Conservation (phyloP, 169 alveolate species). For the Plasmodium billcollinsi region DNA sequence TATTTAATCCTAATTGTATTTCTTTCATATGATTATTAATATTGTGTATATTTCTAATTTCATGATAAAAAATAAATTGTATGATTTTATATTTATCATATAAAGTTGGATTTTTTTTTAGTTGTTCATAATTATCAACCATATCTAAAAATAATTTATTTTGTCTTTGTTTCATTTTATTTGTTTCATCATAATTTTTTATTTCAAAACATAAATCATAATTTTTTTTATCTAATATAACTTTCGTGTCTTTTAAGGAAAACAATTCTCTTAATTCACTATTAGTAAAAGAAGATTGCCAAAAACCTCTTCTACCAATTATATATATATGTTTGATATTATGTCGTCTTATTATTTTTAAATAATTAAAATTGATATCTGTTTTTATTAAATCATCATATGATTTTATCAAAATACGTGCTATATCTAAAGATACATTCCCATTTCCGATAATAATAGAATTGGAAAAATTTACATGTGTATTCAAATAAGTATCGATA, state of each 20-base stretch:
- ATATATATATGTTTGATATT: conserved; percentile 52
- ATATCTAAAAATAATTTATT: conserved; percentile 47
- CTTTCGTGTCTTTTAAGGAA: conserved; percentile 27
- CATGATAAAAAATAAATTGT: conserved; percentile 51
- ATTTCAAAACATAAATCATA: conserved; percentile 39
- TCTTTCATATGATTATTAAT: conserved; percentile 33
- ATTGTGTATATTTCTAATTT: conserved; percentile 22
- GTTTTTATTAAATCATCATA: conserved; percentile 43
- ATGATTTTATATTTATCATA: conserved; percentile 52
- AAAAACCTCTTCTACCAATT: conserved; percentile 54
- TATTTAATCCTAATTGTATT: conserved; percentile 41
- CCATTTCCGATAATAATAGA: conserved; percentile 90
- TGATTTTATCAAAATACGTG: conserved; percentile 81
- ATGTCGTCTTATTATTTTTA: conserved; percentile 21
- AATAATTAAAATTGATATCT: conserved; percentile 34
- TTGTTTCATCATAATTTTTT: conserved; percentile 47
- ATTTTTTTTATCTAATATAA: conserved; percentile 48
- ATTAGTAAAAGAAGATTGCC: conserved; percentile 66
- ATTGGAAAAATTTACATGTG: conserved; percentile 42
- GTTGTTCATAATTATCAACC: conserved; percentile 47
- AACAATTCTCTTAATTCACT: conserved; percentile 65
- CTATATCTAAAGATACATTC: conserved; percentile 90
- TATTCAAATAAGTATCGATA: conserved; percentile 42
- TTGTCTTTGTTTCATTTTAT: conserved; percentile 55
- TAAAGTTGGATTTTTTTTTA: conserved; percentile 58